Conservation (phyloP, 2,329 filamentous ascomycete species). For the Paecilomyces dactylethromorphus region DNA sequence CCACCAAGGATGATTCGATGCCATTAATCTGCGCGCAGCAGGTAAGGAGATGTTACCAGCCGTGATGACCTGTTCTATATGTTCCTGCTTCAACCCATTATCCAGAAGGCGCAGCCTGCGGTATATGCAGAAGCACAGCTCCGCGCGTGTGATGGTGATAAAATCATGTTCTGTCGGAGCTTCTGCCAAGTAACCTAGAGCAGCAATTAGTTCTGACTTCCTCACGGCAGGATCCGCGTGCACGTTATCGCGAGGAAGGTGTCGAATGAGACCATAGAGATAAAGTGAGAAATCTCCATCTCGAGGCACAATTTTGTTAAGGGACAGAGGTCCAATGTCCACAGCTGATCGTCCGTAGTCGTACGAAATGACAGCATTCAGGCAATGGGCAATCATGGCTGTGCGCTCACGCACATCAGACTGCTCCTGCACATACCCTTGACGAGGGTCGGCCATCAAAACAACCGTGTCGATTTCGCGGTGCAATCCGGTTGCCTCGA, state of each 20-base stretch:
- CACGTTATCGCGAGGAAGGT: slow-evolving; percentile 3
- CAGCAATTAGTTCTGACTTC: slow-evolving; percentile 4
- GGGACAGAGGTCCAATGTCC: slow-evolving; percentile 12
- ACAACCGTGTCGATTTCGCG: slow-evolving; percentile 11
- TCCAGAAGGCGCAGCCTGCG: slow-evolving; percentile 35
- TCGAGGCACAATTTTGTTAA: slow-evolving; percentile 6
- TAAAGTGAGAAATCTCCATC: slow-evolving; percentile 12
- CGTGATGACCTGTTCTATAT: slow-evolving; percentile 28
- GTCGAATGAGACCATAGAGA: slow-evolving; percentile 9
- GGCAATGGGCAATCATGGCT: slow-evolving; percentile 20
- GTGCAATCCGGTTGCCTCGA: slow-evolving; percentile 40
- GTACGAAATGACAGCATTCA: slow-evolving; percentile 24
- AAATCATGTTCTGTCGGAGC: slow-evolving; percentile 21
- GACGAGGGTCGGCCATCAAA: slow-evolving; percentile 9
- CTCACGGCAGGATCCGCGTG: slow-evolving; percentile 2
- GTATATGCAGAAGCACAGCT: slow-evolving; percentile 30
- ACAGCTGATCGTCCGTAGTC: slow-evolving; percentile 27
- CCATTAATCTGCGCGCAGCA: slow-evolving; percentile 27
- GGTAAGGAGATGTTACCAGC: slow-evolving; percentile 27
- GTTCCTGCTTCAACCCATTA: slow-evolving; percentile 28
- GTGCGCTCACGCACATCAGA: slow-evolving; percentile 16
- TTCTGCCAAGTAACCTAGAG: slow-evolving; percentile 8
- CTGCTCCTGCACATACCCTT: slow-evolving; percentile 2
- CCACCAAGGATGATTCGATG: slow-evolving; percentile 36
- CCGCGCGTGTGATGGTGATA: slow-evolving; percentile 20